These are phyloP conservation scores for Trichophyton benhamiae DNA, from an alignment of 2,329 filamentous ascomycete species.

Conservation along the genomic window DNA sequence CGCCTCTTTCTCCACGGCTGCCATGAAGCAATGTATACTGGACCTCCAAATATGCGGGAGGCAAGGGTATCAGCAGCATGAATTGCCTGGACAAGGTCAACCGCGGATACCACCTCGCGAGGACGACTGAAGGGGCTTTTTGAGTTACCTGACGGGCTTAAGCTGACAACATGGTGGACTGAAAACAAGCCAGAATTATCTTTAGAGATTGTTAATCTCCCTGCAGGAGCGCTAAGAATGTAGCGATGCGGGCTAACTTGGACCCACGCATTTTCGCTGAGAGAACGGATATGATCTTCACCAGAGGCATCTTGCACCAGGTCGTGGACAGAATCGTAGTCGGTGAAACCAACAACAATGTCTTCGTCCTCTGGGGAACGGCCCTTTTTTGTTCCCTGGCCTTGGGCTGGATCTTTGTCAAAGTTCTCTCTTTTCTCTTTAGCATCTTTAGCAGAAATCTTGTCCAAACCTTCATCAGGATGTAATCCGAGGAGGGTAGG, in stretches of 20 bases:
- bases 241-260: slow-evolving; percentile 58
- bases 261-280: slow-evolving; percentile 75
- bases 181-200: slow-evolving; percentile 18
- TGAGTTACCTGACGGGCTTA: slow-evolving; percentile 19
- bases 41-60: slow-evolving; percentile 47
- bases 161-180: slow-evolving; percentile 22
- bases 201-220: slow-evolving; percentile 45
- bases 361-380: slow-evolving; percentile 16
- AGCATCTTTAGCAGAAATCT: slow-evolving; percentile 53
- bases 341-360: slow-evolving; percentile 61
- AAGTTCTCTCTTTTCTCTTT: slow-evolving; percentile 32
- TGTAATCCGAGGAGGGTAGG: slow-evolving; percentile 90
- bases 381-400: neutral
- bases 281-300: slow-evolving; percentile 63
- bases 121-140: slow-evolving; percentile 55
- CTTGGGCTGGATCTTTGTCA: slow-evolving; percentile 16
- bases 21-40: slow-evolving; percentile 51
- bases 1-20: slow-evolving; percentile 58
- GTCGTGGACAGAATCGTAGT: slow-evolving; percentile 87
- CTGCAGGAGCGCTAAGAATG: slow-evolving; percentile 53
- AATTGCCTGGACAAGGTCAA: slow-evolving; percentile 61
- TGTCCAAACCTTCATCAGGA: slow-evolving; percentile 60
- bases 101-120: slow-evolving; percentile 51
- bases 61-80: slow-evolving; percentile 78
- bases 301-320: slow-evolving; percentile 69